A percentile compares a stretch with the other conserved stretches of the same genome.
Evolutionary conservation across 352 stramenopile genomes (phyloP).

Genomic region (Pythium volutum): DNA sequence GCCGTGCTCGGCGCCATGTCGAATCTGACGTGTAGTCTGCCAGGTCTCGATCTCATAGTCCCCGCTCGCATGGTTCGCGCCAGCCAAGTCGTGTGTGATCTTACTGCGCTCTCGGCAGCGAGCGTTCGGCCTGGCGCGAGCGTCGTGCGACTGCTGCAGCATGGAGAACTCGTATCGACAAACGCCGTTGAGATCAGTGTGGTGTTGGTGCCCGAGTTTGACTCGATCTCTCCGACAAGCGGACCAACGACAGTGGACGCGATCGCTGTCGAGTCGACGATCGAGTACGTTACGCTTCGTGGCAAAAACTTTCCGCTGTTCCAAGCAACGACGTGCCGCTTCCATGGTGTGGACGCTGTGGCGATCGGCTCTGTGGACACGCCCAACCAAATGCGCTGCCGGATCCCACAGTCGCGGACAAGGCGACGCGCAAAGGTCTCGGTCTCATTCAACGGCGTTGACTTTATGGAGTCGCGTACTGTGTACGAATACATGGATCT

Average conservation of each 20-base stretch:
- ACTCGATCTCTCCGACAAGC: constrained; percentile 17
- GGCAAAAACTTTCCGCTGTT: constrained; percentile 52
- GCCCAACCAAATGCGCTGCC: constrained; percentile 35
- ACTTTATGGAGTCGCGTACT: constrained; percentile 36
- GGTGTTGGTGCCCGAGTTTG: constrained; percentile 20
- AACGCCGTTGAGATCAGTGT: constrained; percentile 7
- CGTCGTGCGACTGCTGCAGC: constrained; percentile 3
- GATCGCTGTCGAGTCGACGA: not conserved
- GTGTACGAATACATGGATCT: constrained; percentile 38
- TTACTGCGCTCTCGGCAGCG: not conserved
- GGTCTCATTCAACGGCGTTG: constrained; percentile 66
- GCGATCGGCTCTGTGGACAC: constrained; percentile 37
- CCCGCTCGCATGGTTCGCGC: not conserved
- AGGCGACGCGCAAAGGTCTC: constrained; percentile 27
- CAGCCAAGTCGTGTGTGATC: constrained; percentile 12
- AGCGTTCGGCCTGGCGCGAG: constrained; percentile 1
- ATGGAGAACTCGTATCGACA: constrained; percentile 10
- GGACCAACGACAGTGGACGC: not conserved
- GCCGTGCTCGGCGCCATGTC: not conserved
- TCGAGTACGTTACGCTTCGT: constrained; percentile 11
- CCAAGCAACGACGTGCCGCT: constrained; percentile 25
- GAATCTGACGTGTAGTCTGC: constrained; percentile 12
- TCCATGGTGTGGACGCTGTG: constrained; percentile 3
- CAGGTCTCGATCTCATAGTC: constrained; percentile 8
- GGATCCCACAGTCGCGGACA: constrained; percentile 31